These are phyloP conservation scores for Termitomyces sp. DNA, from an alignment of 768 basidiomycete genomes.

Conservation along the genomic window DNA sequence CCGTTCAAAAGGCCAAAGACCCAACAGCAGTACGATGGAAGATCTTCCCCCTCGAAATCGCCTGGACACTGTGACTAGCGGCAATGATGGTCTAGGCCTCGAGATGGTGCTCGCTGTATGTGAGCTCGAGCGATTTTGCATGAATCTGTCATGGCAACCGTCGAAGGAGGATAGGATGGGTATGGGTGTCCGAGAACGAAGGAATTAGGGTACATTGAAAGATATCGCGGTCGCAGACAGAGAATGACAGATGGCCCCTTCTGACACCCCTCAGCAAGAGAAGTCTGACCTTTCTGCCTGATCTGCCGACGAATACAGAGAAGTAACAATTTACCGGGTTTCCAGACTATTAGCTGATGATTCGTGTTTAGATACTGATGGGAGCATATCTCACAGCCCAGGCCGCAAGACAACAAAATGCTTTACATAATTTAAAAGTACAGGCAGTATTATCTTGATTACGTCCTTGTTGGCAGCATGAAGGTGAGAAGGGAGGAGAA, in stretches of 20 bases:
- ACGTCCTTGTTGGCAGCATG: no score
- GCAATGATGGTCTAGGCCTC: constrained; percentile 64
- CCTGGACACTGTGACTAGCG: constrained; percentile 58
- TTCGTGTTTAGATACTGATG: no score
- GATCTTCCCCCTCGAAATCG: constrained; percentile 34
- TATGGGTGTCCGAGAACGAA: constrained; percentile 31
- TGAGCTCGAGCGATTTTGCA: constrained; percentile 59
- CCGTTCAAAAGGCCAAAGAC: constrained; percentile 35
- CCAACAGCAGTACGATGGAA: constrained; percentile 32
- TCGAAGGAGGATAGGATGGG: no score
- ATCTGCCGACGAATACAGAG: constrained; percentile 53
- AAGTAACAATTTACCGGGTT: constrained; percentile 25
- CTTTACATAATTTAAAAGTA: no score
- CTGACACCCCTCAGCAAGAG: constrained; percentile 36
- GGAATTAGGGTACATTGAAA: constrained; percentile 56
- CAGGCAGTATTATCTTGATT: no score
- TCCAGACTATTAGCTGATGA: not conserved
- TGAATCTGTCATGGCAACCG: constrained; percentile 51
- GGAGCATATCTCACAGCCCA: no score
- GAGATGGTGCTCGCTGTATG: constrained; percentile 72
- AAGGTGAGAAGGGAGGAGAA: no score
- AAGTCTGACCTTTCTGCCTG: constrained; percentile 53
- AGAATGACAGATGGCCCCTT: constrained; percentile 69
- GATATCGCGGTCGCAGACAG: constrained; percentile 46
- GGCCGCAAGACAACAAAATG: no score